phyloP scores from a whole-genome alignment of 208 protist species.

The Crithidia bombi region DNA sequence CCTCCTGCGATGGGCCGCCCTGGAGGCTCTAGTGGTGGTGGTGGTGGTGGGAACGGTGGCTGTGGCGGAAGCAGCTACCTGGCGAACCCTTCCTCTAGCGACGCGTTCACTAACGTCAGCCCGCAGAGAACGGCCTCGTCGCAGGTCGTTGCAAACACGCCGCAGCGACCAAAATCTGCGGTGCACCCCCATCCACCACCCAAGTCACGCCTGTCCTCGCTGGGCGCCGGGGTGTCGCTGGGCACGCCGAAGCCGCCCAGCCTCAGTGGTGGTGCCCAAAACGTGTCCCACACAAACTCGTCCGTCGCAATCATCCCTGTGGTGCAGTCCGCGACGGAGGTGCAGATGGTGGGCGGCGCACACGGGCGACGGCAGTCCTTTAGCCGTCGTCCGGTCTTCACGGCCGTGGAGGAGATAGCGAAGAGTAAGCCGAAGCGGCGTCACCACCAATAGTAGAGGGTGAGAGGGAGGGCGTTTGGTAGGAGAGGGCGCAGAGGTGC shows the following conservation, averaged over 20 bases:
- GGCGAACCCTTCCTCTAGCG: neutral
- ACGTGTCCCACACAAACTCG: constrained; percentile 16
- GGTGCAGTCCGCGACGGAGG: constrained; percentile 21
- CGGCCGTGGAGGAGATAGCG: constrained; percentile 29
- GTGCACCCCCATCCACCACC: constrained; percentile 20
- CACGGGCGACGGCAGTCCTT: constrained; percentile 25
- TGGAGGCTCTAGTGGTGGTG: neutral
- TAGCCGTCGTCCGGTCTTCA: constrained; percentile 28
- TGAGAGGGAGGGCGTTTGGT: neutral
- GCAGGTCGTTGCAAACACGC: neutral
- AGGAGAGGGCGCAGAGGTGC: neutral
- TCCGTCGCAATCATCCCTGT: constrained; percentile 7
- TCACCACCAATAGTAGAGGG: neutral
- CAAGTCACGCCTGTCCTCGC: constrained; percentile 8
- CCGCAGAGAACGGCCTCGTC: constrained; percentile 6
- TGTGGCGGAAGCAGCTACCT: neutral
- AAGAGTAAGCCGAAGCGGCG: constrained; percentile 3
- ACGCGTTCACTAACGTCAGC: neutral
- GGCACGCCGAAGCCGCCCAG: neutral
- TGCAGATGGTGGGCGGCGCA: neutral
- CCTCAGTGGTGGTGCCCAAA: neutral
- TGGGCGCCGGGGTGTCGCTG: neutral
- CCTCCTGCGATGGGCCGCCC: constrained; percentile 17
- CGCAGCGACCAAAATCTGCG: constrained; percentile 5
- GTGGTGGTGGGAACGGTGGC: neutral